Evolutionary conservation across 805 yeast genomes (phyloP), one percentile per base, ranked within the genome.

Genomic region (Zygosaccharomyces lentus): DNA sequence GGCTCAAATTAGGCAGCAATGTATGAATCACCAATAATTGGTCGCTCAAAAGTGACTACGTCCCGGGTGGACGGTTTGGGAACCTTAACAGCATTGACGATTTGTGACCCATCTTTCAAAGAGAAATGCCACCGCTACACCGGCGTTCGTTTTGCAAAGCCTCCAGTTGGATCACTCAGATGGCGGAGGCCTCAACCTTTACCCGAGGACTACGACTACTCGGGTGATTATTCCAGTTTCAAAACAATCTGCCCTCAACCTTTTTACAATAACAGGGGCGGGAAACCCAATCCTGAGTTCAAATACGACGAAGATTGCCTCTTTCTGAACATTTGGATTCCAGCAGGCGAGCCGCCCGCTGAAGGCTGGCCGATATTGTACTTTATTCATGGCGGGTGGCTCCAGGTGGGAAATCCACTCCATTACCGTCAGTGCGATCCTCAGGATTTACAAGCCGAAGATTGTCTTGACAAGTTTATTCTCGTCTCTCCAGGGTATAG

Each of bases 331-430:
- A 67, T 71, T 40, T 72, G 71, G 67, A 54, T 67, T 9, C 75
- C 76, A 8, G 51, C 62, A 2, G 48, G 64, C 24, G 58, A 59
- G 15, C 58, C 63, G 24, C 75, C 74, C 12, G 50, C 52, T 7
- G 64, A 47, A 6, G 75, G 75, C 4, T 71, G 73, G 74, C 74
- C 75, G 4, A 75, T 71, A 15, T 45, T 63, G 43, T 49, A 67
- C 34, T 70, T 66, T 54, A 54, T 71, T 31, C 76, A 71, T 54
- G 77, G 77, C 23, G 77, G 77, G 6, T 71, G 68, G 61, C 53
- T 72, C 23, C 74, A 69, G 50, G 62, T 61, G 35, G 70, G 64
- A 7, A 46, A 56, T 4, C 69, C 69, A 8, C 55, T 57, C 40
- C 46, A 46, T 6, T 55, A 52, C 32, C 53, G 53, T 23, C 52